These are phyloP conservation scores for Candida maris DNA, from an alignment of 805 yeast species.

Conservation along the genomic window DNA sequence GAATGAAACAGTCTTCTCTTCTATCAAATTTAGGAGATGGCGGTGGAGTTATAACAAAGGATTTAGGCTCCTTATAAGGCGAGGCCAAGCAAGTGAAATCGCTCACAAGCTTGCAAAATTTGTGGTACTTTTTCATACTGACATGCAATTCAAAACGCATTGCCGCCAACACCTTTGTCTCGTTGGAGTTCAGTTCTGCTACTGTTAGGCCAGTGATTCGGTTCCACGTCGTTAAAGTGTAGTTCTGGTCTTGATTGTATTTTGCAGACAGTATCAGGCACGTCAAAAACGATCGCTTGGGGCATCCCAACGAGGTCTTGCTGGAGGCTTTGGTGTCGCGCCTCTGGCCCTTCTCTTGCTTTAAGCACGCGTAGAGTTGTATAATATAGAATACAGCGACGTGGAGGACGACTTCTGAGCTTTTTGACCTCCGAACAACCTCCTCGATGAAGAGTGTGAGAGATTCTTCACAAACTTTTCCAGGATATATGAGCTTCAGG, in stretches of 20 bases:
- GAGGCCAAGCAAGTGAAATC: slow-evolving; percentile 4
- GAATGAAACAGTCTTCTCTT: slow-evolving; percentile 1
- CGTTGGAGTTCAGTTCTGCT: slow-evolving; percentile 45
- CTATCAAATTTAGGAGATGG: slow-evolving; percentile 14
- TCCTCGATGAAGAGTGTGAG: slow-evolving; percentile 34
- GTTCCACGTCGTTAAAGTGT: slow-evolving; percentile 67
- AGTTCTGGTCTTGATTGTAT: slow-evolving; percentile 69
- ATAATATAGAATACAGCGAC: slow-evolving; percentile 63
- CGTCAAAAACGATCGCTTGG: slow-evolving; percentile 64
- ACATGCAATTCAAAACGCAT: slow-evolving; percentile 59
- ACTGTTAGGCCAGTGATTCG: slow-evolving; percentile 63
- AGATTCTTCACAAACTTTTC: neutral
- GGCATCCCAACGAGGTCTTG: slow-evolving; percentile 37
- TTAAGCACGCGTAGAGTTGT: slow-evolving; percentile 18
- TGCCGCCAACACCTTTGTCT: slow-evolving; percentile 47
- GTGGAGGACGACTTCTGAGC: slow-evolving; percentile 60
- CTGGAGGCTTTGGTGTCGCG: neutral
- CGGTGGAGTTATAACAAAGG: slow-evolving; percentile 14
- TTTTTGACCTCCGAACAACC: slow-evolving; percentile 48
- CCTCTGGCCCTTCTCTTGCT: slow-evolving; percentile 1
- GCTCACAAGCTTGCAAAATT: slow-evolving; percentile 16
- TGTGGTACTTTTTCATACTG: slow-evolving; percentile 43
- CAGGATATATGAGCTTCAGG: slow-evolving; percentile 9
- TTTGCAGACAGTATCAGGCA: slow-evolving; percentile 71
- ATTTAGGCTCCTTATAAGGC: slow-evolving; percentile 4